phyloP scores from a whole-genome alignment of 2,329 filamentous ascomycete genomes.

The Thermoascus crustaceus region DNA sequence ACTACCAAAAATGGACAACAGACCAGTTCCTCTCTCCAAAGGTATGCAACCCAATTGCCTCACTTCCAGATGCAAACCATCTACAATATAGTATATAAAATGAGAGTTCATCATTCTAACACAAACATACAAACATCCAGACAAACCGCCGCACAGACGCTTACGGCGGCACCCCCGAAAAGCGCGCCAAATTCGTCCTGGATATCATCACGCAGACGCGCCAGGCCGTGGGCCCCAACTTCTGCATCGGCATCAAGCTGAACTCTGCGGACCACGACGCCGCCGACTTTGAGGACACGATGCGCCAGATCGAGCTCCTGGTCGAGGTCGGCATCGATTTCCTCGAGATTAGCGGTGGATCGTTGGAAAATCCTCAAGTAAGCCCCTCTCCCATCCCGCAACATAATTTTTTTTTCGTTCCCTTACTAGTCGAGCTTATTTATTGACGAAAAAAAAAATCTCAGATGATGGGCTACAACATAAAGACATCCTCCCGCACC shows the following conservation, averaged over 20 bases:
- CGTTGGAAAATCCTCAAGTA: slow-evolving; percentile 46
- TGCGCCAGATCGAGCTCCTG: slow-evolving; percentile 48
- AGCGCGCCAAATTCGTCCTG: slow-evolving; percentile 39
- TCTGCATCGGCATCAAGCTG: slow-evolving; percentile 43
- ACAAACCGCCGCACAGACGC: slow-evolving; percentile 42
- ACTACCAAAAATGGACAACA: background rate
- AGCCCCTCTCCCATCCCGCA: slow-evolving; percentile 1
- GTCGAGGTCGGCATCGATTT: slow-evolving; percentile 47
- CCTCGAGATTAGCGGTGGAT: slow-evolving; percentile 57
- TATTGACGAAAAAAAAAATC: slow-evolving; percentile 13
- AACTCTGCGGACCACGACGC: slow-evolving; percentile 43
- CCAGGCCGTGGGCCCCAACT: slow-evolving; percentile 33
- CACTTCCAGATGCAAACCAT: too few relatives aligned
- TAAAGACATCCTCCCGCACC: slow-evolving; percentile 30
- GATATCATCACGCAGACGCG: slow-evolving; percentile 38
- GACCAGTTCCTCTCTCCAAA: slow-evolving; percentile 31
- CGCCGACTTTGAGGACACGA: slow-evolving; percentile 37
- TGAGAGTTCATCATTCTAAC: too few relatives aligned
- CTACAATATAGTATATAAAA: too few relatives aligned
- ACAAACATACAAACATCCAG: too few relatives aligned
- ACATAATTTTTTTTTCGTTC: too few relatives aligned
- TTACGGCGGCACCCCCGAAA: slow-evolving; percentile 41
- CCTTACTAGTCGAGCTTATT: too few relatives aligned
- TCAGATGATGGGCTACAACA: slow-evolving; percentile 28
- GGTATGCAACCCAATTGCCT: too few relatives aligned